These are phyloP conservation scores for Geoglossum cookeanum DNA, from an alignment of 2,329 filamentous ascomycete genomes.

Conservation along the genomic window DNA sequence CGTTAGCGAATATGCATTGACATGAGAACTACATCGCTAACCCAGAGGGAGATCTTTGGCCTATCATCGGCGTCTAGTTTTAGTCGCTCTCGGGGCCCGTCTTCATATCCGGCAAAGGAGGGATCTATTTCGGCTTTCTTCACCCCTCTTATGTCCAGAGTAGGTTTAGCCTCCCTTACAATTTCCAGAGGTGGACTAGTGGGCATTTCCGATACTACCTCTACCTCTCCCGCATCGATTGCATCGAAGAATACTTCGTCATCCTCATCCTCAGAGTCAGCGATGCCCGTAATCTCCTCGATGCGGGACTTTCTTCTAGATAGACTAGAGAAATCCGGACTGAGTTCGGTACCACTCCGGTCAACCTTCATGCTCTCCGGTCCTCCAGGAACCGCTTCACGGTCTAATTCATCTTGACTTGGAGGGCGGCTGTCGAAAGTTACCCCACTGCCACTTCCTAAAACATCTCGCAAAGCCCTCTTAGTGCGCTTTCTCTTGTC, in stretches of 20 bases:
- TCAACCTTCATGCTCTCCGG: constrained; percentile 13
- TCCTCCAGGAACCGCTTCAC: constrained; percentile 7
- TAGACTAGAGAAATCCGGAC: constrained; percentile 14
- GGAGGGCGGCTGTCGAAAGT: constrained; percentile 6
- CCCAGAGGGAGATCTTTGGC: constrained; percentile 91
- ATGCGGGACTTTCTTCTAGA: constrained; percentile 40
- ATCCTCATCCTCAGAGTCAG: constrained; percentile 56
- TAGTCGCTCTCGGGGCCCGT: constrained; percentile 57
- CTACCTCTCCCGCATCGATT: constrained; percentile 78
- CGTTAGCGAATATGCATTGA: constrained; percentile 12
- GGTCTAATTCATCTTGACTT: neutral
- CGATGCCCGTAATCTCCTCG: constrained; percentile 52
- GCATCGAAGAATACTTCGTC: constrained; percentile 95
- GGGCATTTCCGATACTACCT: constrained; percentile 52
- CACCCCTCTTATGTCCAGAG: constrained; percentile 23
- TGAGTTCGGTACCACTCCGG: constrained; percentile 5
- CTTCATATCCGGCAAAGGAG: constrained; percentile 81
- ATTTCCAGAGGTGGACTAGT: constrained; percentile 22
- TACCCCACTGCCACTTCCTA: constrained; percentile 36
- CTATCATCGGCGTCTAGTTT: constrained; percentile 84
- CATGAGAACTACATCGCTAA: constrained; percentile 27
- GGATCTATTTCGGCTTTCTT: constrained; percentile 47
- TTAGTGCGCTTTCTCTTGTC: constrained; percentile 80
- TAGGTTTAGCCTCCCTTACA: constrained; percentile 25
- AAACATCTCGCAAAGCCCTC: constrained; percentile 67